Evolutionary conservation across 2,329 filamentous ascomycete species (phyloP), one percentile per base, ranked within the genome.

Genomic region (Seiridium unicorne): DNA sequence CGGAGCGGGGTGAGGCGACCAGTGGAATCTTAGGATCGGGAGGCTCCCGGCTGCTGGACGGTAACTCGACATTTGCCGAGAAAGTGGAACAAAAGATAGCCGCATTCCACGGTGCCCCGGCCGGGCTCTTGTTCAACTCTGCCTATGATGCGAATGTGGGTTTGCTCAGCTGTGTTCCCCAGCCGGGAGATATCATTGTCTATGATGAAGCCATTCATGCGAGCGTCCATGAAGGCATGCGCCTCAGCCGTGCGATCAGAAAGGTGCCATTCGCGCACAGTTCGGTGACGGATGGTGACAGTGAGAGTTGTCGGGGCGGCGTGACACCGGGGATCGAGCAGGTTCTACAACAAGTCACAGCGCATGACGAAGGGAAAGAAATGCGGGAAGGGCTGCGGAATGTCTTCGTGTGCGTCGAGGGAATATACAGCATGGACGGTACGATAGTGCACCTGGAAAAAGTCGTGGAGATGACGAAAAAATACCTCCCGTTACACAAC

Each of bases 391-490:
- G 66, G 4, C 57, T 68, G 1, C 69, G 69, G 0, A 87, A 84
- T 63, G 79, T 92, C 3, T 90, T 92, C 64, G 72, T 92, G n/a
- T 85, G 85, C 0, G 79, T 91, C 0, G 89, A 92, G 65, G 84
- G 83, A 0, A 78, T 92, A 0, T 94, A 95, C 72, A 93, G 89
- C 70, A 95, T 95, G 91, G 91, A 94, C 57, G 91, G 91, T 0
- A 90, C 93, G 65, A 75, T 91, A 18, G 84, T 84, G 0, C 89
- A 88, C 0, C 75, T 95, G 9, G 67, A 69, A 9, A 80, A 86
- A 5, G 83, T 93, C 18, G 79, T 89, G 1, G 72, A 79, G 0
- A 76, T 84, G 4, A 81, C 89, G 0, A 81, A 89, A 46, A 72
- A 75, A 1, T 67, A 82, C 0, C 73, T 92, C 0, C 84, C 87